phyloP scores from a whole-genome alignment of 352 stramenopile genomes.

The Globisporangium ultimum region DNA sequence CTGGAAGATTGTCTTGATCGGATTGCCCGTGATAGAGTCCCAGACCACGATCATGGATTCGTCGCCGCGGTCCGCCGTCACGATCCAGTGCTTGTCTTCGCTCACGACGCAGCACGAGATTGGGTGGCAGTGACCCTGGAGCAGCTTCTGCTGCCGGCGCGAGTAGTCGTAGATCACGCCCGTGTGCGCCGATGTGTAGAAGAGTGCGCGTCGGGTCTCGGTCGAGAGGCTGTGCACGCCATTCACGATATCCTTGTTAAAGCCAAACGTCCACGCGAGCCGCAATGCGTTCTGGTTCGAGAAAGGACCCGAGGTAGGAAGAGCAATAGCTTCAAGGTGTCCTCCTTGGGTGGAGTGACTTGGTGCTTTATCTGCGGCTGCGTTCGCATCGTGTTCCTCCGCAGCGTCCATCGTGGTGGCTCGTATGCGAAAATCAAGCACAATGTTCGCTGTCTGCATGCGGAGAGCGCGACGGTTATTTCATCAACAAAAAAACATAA shows the following conservation, averaged over 20 bases:
- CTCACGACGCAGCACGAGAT: conserved; percentile 89
- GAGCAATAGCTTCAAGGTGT: not conserved
- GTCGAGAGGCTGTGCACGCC: conserved; percentile 89
- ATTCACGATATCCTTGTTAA: conserved; percentile 87
- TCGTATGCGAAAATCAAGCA: too few relatives aligned
- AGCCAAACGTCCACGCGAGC: conserved; percentile 88
- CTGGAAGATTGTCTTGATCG: conserved; percentile 90
- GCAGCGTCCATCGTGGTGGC: too few relatives aligned
- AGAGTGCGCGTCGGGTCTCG: conserved; percentile 63
- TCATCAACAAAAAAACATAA: too few relatives aligned
- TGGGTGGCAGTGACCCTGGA: conserved; percentile 91
- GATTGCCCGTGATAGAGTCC: conserved; percentile 77
- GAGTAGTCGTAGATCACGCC: conserved; percentile 93
- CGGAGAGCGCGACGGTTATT: too few relatives aligned
- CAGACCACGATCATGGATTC: conserved; percentile 93
- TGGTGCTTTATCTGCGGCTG: too few relatives aligned
- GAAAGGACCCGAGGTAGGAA: too few relatives aligned
- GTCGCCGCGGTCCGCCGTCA: conserved; percentile 81
- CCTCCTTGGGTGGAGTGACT: too few relatives aligned
- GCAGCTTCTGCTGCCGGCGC: conserved; percentile 74
- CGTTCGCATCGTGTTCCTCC: too few relatives aligned
- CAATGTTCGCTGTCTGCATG: too few relatives aligned
- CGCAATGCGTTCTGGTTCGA: conserved; percentile 45
- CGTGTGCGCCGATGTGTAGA: conserved; percentile 90
- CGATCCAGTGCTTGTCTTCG: conserved; percentile 92